Evolutionary conservation across 345 rosid species (phyloP).

Genomic region (Melastoma malabathricum): DNA sequence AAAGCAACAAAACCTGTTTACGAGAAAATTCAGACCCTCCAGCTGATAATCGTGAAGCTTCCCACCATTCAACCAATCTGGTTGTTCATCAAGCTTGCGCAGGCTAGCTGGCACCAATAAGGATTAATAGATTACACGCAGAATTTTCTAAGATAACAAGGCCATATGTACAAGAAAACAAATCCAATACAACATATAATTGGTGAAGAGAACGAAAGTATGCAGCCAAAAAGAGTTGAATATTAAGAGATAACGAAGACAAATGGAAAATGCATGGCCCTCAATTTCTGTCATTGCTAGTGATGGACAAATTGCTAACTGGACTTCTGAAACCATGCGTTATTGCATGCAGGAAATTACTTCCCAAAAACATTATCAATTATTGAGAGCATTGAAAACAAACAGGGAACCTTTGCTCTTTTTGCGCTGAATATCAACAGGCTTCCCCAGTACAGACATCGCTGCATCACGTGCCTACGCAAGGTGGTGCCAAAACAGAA

Average conservation of each 20-base stretch:
- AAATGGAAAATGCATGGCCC: too few relatives aligned
- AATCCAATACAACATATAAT: too few relatives aligned
- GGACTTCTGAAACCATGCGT: too few relatives aligned
- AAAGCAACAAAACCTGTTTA: slow-evolving; percentile 54
- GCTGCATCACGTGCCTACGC: slow-evolving; percentile 91
- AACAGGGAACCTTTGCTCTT: slow-evolving; percentile 63
- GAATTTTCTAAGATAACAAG: too few relatives aligned
- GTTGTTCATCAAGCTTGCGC: slow-evolving; percentile 97
- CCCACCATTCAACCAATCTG: slow-evolving; percentile 94
- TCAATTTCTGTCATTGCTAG: too few relatives aligned
- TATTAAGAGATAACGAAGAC: too few relatives aligned
- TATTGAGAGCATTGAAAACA: neutral
- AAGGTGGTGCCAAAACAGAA: neutral
- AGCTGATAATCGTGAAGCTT: slow-evolving; percentile 97
- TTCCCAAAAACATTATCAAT: too few relatives aligned
- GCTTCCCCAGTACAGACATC: slow-evolving; percentile 74
- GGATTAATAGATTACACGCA: neutral
- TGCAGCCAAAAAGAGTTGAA: slow-evolving; percentile 1
- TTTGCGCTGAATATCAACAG: slow-evolving; percentile 86
- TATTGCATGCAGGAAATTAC: too few relatives aligned
- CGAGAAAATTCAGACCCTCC: slow-evolving; percentile 95
- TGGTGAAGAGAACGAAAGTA: neutral
- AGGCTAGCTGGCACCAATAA: slow-evolving; percentile 45
- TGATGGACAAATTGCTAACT: too few relatives aligned
- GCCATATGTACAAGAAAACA: too few relatives aligned